Evolutionary conservation across 2,329 filamentous ascomycete genomes (phyloP), one percentile per base, ranked within the genome.

Genomic region (Fusarium coicis): DNA sequence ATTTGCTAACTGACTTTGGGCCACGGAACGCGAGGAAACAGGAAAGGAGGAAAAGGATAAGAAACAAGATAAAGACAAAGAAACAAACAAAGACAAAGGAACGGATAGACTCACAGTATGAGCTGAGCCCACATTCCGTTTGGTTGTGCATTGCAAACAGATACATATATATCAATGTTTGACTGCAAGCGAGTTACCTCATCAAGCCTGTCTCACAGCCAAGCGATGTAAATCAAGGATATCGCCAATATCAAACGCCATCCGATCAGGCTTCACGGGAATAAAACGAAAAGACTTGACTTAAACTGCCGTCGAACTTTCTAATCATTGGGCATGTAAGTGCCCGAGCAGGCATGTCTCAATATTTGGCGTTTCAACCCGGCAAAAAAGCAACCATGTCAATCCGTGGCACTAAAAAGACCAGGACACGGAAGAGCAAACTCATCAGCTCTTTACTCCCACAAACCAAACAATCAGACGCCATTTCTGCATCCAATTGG

Each of bases 301-400:
- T 49, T 32, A 43, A 40, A 16, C 21, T 21, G 4, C 16, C 34
- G 8, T 37, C 19, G 39, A 36, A 23, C 7, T 16, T 23, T 18
- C 7, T 26, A 12, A n/a, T 34, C 34, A 44, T 42, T 43, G n/a
- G 32, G 5, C 26, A 46, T 11, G 34, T 42, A 28, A 18, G 28
- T 18, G 34, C 21, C 37, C 37, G 46, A 44, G 23, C 30, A 32
- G 32, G 40, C 5, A 30, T 57, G 39, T 64, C 44, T 66, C 43
- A 66, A 70, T 66, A 70, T 46, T 66, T 60, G 63, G 44, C 44
- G 44, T n/a, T 50, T 14, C 28, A 39, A 47, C n/a, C 32, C 11
- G 52, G 16, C 12, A 23, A 30, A 39, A 52, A 65, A 44, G 36
- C 46, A 70, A 58, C 32, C n/a, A 53, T n/a, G 23, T 44, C 36